Base-by-base conservation (phyloP, 352 stramenopile species). In the Globisporangium orthogonon region DNA sequence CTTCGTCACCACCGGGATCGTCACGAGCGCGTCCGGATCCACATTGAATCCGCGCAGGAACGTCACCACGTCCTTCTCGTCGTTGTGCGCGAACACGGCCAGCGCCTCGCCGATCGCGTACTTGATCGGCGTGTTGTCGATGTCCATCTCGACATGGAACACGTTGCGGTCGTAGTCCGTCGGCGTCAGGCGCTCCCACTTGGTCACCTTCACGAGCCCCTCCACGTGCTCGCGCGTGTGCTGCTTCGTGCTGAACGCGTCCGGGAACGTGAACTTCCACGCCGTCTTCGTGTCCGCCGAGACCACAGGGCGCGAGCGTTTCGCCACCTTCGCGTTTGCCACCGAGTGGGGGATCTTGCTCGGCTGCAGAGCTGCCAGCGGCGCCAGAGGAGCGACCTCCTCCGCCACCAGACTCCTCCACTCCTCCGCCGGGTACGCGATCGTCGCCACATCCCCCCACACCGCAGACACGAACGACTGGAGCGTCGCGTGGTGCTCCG, bases 81-180 rank as follows among this genome's bases (percentile, higher is more conserved):
- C 69, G 70, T 95, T 95, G 64, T 94, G 82, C 5, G 75, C 77
- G 63, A 92, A 95, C 51, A 95, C 79, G 13, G 79, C 83, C 14
- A 95, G 67, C 43, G 86, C 84, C 45, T 94, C 86, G 54, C 86
- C 86, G 54, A 92, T 91, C 49, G 76, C 71, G 77, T 95, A 95
- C 75, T 82, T 78, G 65, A 95, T 87, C 37, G 65, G 66, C 18
- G 76, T 89, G 67, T 83, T 83, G 23, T 62, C 85, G 51, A 87
- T 91, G 69, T 94, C 86, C 73, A 95, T 90, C 57, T 91, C 82
- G 48, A 94, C 55, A 66, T 94, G 86, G 70, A 92, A 91, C 39
- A 95, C 86, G 63, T 95, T 91, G 40, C 86, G 82, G 60, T 72
- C 77, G 71, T 95, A 95, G 61, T 89, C 80, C 13, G 54, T 58